Conservation (phyloP, 2,329 filamentous ascomycete species). For the Phaeophleospora eucalypticola region DNA sequence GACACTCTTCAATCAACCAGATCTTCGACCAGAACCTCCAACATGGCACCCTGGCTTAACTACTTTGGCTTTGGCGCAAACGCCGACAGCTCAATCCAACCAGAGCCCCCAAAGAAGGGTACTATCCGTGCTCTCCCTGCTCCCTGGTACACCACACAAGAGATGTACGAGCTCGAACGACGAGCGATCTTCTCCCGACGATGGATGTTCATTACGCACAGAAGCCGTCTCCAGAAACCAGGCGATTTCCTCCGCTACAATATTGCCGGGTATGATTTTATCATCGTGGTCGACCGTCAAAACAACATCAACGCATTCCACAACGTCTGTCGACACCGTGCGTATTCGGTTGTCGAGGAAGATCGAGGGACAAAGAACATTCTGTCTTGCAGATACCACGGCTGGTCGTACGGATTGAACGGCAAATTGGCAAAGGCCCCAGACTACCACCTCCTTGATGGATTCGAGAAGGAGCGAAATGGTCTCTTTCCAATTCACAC, state of each 20-base stretch:
- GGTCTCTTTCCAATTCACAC: conserved; percentile 53
- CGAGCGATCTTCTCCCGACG: conserved; percentile 41
- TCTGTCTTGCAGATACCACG: conserved; percentile 58
- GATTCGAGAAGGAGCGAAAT: conserved; percentile 55
- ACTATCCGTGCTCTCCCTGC: conserved; percentile 35
- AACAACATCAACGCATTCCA: conserved; percentile 41
- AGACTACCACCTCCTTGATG: conserved; percentile 51
- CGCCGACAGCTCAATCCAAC: not conserved
- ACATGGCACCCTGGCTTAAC: not conserved
- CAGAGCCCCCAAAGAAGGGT: not conserved
- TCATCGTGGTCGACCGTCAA: conserved; percentile 19
- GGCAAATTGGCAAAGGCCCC: conserved; percentile 59
- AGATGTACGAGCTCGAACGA: conserved; percentile 44
- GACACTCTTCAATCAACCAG: not conserved
- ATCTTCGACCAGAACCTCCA: not conserved
- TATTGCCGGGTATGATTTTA: conserved; percentile 23
- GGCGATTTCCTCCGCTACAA: conserved; percentile 25
- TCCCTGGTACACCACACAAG: conserved; percentile 42
- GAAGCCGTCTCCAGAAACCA: conserved; percentile 22
- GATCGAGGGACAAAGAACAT: conserved; percentile 50
- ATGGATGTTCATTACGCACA: conserved; percentile 34
- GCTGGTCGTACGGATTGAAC: conserved; percentile 57
- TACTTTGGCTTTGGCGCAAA: not conserved
- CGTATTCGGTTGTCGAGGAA: conserved; percentile 54
- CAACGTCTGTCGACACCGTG: conserved; percentile 44